These are phyloP conservation scores for Aspergillus arachidicola DNA, from an alignment of 2,329 filamentous ascomycete genomes.

Conservation along the genomic window DNA sequence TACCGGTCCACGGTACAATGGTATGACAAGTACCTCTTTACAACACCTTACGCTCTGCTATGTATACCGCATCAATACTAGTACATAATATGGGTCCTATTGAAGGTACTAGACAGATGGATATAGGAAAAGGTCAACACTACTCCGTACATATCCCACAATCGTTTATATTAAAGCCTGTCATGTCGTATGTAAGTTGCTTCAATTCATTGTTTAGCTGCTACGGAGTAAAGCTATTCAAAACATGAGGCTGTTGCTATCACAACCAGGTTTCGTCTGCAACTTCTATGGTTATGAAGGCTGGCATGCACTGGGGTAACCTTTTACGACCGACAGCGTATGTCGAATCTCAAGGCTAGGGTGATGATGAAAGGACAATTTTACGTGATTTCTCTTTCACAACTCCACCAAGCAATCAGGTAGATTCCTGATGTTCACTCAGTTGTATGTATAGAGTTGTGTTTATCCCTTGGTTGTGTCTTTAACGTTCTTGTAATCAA, in stretches of 20 bases:
- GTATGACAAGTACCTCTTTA: neutral
- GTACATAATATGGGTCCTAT: no score
- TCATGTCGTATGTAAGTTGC: neutral
- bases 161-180: neutral
- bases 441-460: neutral
- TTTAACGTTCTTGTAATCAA: neutral
- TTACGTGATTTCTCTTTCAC: neutral
- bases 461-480: neutral
- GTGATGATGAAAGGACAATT: neutral
- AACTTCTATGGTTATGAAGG: neutral
- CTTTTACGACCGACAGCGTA: neutral
- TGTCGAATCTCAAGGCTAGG: neutral
- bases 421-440: neutral
- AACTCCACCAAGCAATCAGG: no score
- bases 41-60: neutral
- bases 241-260: neutral
- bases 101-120: no score
- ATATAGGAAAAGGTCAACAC: neutral
- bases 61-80: no score
- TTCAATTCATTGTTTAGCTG: neutral
- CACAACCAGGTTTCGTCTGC: neutral
- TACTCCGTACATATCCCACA: neutral
- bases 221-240: neutral
- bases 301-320: neutral
- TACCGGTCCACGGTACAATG: conserved; percentile 15